Base-by-base conservation (phyloP, 441 rosid species). In the Cnidoscolus chayamansa region DNA sequence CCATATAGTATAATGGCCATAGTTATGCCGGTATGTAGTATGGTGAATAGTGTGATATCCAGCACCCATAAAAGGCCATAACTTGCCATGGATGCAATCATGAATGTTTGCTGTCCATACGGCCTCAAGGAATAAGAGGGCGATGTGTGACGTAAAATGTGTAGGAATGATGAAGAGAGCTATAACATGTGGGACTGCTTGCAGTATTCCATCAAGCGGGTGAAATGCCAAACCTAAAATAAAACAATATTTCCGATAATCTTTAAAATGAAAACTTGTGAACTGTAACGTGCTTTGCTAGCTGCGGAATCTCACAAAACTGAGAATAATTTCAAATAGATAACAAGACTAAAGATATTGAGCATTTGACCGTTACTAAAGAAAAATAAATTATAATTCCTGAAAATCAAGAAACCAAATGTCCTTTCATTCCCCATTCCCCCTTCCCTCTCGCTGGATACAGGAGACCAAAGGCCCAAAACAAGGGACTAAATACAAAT, bases 31-130 rank as follows among this genome's bases (percentile, higher is more conserved):
- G 78, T 94, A 91, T 2, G 97, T 94, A 3, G 95, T 90, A 79
- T 92, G 98, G 74, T 94, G 98, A 76, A 94, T 92, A n/a, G 97
- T 94, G 81, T 92, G 98, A 85, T 90, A 94, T 43, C 95, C 98
- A 56, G 98, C 97, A 25, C 98, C 97, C 98, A 94, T 90, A 20
- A 89, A 80, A 5, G 98, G 97, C 98, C 98, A 94, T 4, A 89
- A 40, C 56, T 87, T 90, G 50, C 79, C 88, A 37, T 94, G 91
- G 79, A 94, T 92, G 83, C 96, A 91, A 58, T 94, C 98, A 40
- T 94, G 98, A 62, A 94, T 94, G 79, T 92, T 94, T 0, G 97
- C 91, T 0, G 95, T 90, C 98, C 97, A 94, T 80, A 92, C 67
- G 35, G 82, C 97, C 78, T 92, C 98, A 1, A 90, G 66, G 76